Evolutionary conservation across 2,329 filamentous ascomycete species (phyloP).

Genomic region (Chaetomium sp.): DNA sequence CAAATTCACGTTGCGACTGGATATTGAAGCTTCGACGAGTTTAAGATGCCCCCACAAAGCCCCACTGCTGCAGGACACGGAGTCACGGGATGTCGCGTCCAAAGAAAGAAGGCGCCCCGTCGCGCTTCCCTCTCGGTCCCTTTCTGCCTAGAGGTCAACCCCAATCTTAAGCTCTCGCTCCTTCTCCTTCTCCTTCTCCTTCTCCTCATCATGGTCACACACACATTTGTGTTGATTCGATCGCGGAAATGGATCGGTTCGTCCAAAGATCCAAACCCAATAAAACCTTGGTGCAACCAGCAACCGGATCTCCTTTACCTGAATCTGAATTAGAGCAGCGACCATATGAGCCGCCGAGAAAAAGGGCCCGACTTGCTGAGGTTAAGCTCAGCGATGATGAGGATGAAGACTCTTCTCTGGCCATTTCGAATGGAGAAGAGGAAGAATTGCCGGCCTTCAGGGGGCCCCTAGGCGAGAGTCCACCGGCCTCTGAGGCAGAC

Average conservation of each 20-base stretch:
- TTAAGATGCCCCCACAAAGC: neutral
- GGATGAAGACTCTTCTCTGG: constrained; percentile 33
- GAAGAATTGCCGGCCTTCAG: neutral
- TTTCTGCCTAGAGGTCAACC: constrained; percentile 20
- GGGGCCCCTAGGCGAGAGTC: neutral
- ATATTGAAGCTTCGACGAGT: neutral
- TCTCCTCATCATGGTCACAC: constrained; percentile 1
- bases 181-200: neutral
- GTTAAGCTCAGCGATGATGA: constrained; percentile 39
- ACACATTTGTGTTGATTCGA: neutral
- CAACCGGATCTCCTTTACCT: neutral
- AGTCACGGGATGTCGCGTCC: constrained; percentile 35
- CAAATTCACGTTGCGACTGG: neutral
- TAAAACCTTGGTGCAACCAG: constrained; percentile 21
- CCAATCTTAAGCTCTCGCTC: neutral
- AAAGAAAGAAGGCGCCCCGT: neutral
- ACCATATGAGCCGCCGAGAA: constrained; percentile 38
- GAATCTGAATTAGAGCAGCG: neutral
- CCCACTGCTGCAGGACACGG: constrained; percentile 25
- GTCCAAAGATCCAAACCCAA: constrained; percentile 31
- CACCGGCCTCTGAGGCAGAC: neutral
- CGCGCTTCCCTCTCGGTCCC: constrained; percentile 16
- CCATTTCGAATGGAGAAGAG: constrained; percentile 10
- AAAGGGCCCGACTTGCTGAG: constrained; percentile 41
- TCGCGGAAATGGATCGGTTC: constrained; percentile 37